Evolutionary conservation across 2,329 filamentous ascomycete species (phyloP), one percentile per base, ranked within the genome.

Genomic region (Coniochaeta sp.): DNA sequence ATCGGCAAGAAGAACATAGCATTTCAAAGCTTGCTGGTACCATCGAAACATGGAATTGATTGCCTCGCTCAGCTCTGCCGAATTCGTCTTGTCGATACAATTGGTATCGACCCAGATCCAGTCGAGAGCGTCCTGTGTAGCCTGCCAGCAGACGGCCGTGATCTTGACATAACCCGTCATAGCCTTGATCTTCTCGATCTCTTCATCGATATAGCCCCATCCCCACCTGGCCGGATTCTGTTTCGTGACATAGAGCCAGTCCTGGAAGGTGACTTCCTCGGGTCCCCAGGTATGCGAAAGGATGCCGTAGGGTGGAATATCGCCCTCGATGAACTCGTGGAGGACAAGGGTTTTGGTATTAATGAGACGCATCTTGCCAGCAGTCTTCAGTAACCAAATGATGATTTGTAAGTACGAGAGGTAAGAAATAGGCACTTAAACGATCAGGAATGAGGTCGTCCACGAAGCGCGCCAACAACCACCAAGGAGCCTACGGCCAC

Each of bases 261-360:
- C 47, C n/a, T 57, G 44, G 50, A 57, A 59, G 6, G 60, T 47
- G 16, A 54, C 31, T 47, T 59, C 60, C 2, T 58, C 58, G 24
- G 50, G 6, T 17, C 38, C 60, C 60, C 60, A 61, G 2, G 58
- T 59, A 28, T 61, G 60, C 4, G 57, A 59, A 3, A 61, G 28
- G 38, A 77, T 61, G 4, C 58, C 60, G 36, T 61, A 68, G 17
- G 33, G 34, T 3, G 64, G 62, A 16, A 62, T 60, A 9, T 38
- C 22, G 40, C 22, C 34, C 43, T 59, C 61, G 28, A 62, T 50
- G 40, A 64, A 65, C 60, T 64, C 61, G 4, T 58, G 12, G 36
- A 65, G 50, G 28, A 59, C 22, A 1, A 60, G 44, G 12, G 62
- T 64, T 9, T 56, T 60, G 55, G 61, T 60, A 56, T 65, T 61